A percentile compares a stretch with the other conserved stretches of the same genome.
Conservation (phyloP, 257 asterid genomes). For the Euphrasia confusa region DNA sequence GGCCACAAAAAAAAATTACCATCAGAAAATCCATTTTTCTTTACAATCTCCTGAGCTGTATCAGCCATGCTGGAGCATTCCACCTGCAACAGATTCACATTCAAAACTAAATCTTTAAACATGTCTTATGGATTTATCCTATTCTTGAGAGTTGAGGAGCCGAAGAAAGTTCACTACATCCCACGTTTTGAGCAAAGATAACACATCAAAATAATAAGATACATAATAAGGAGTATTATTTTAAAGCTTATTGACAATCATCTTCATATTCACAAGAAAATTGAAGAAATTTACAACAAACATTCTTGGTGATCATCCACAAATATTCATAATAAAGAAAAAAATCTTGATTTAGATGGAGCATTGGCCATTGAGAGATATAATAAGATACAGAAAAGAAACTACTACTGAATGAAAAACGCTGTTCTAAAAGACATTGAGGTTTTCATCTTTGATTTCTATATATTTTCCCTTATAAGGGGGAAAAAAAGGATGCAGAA, state of each 20-base stretch:
- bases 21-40: background rate
- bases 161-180: background rate
- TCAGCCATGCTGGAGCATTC: constrained; percentile 97
- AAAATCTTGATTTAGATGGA: background rate
- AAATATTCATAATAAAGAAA: background rate
- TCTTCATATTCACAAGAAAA: background rate
- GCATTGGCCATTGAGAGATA: constrained; percentile 3
- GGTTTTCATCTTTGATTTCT: too few species aligned
- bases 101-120: background rate
- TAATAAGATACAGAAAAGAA: background rate
- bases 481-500: too few species aligned
- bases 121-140: background rate
- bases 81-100: constrained; percentile 47
- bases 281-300: background rate
- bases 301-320: background rate
- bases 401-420: background rate
- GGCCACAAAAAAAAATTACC: background rate
- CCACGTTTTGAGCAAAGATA: background rate
- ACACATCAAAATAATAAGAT: background rate
- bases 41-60: constrained; percentile 1
- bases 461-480: too few species aligned
- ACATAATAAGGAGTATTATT: background rate
- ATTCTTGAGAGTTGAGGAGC: background rate
- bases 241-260: background rate
- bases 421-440: too few species aligned